Evolutionary conservation across 441 rosid species (phyloP), one percentile per base, ranked within the genome.

Genomic region (Gossypium schwendimanii): DNA sequence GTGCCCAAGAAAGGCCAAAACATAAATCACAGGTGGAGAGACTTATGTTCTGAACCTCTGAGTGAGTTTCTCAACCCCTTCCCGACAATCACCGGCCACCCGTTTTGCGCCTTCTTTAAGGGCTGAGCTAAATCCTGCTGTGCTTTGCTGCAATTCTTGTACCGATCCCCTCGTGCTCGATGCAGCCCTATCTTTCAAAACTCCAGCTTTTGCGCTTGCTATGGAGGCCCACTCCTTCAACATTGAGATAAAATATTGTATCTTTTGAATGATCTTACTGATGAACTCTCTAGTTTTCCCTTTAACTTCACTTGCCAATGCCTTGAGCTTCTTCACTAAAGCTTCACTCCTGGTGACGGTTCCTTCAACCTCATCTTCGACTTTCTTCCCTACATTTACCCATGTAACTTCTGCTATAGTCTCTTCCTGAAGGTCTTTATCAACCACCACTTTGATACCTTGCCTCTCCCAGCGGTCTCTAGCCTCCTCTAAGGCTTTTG

Each of bases 391-490:
- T 2, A 78, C 88, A 72, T 86, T 83, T 63, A 80, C 61, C 98
- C 96, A 91, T 0, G 92, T 84, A 70, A 75, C 85, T 68, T 76
- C 88, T 4, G 78, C 81, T 14, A 84, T 81, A 61, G 86, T 85
- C 82, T 93, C 92, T 76, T 95, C 90, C 0, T 73, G 82, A 53
- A 95, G 94, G 71, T 93, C 95, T 20, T 63, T 74, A 79, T 90
- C 97, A 54, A 91, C 98, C 0, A 93, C 87, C 7, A 95, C 97
- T 77, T 86, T 93, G 78, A 95, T 81, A 47, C 98, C 99, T 47
- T 79, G 86, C 78, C 83, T 89, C 84, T 86, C 95, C 97, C 98
- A 95, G 18, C 86, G 92, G 59, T 87, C 88, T 79, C 99, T 87
- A 64, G 96, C 99, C 77, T 91, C 94, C 81, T 90, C 87, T 21